Base-by-base conservation (phyloP, 2,329 filamentous ascomycete species). In the Colletotrichum filicis region DNA sequence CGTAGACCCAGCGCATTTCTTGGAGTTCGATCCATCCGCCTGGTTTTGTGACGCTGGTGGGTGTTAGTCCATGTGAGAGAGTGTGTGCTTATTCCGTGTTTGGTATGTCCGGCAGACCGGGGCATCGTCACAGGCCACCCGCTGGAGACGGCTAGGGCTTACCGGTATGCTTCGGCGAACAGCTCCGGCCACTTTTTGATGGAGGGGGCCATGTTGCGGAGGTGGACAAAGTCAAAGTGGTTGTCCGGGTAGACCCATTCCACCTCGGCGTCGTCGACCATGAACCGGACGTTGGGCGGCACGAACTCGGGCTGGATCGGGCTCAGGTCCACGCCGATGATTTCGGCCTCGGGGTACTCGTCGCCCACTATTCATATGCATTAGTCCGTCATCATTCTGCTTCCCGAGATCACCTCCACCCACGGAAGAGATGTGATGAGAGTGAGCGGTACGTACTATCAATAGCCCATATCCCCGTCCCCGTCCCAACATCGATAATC, bases 261-360 rank as follows among this genome's bases (percentile, higher is more conserved):
- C 57, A 71, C 78, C 63, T 73, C 79, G 74, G 71, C 80, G 75
- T 95, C 93, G 78, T 95, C 92, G 53, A 95, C 88, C 72, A 91
- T 90, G 75, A 95, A 95, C 74, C 90, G 89, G 14, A 95, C 92
- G 74, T 95, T 95, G 19, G 89, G 88, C 0, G 93, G 93, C 0
- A 94, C 91, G 64, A 88, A 85, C 4, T 83, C 83, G 1, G 92
- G 91, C 78, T 93, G 92, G 26, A 93, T 91, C 1, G 92, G 91
- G 0, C 91, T 93, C 3, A 94, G 84, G 76, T 94, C 92, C 9
- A 89, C 92, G 37, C 91, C 92, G 53, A 87, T 86, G 32, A 93
- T 86, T 71, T 87, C 81, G 8, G 91, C 83, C 2, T 86, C 78
- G 16, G 91, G 91, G 73, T 91, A 93, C 62, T 84, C 78, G 74